Evolutionary conservation across 495 filamentous ascomycete species (phyloP).

Genomic region (Hypoxylon crocopeplum): DNA sequence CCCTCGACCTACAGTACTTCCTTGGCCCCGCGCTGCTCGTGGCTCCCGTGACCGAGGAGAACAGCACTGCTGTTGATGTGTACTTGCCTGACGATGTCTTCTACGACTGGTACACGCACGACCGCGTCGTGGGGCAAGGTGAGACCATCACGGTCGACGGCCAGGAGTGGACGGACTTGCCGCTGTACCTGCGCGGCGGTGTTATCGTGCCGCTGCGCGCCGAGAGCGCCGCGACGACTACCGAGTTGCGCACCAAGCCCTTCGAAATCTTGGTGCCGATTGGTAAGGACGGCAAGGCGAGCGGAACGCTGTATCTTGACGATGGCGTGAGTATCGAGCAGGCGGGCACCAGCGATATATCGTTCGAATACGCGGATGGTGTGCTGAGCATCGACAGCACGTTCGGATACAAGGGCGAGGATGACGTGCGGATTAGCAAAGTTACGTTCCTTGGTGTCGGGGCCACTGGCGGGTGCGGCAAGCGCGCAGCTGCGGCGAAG

Average conservation of each 20-base stretch:
- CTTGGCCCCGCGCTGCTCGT: slow-evolving; percentile 76
- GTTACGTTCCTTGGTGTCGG: slow-evolving; percentile 61
- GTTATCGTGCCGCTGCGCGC: slow-evolving; percentile 70
- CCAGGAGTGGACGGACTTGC: slow-evolving; percentile 69
- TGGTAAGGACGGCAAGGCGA: slow-evolving; percentile 49
- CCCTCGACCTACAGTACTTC: slow-evolving; percentile 74
- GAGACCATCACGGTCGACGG: slow-evolving; percentile 57
- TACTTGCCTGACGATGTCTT: slow-evolving; percentile 79
- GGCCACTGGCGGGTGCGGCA: slow-evolving; percentile 3
- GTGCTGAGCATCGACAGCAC: slow-evolving; percentile 59
- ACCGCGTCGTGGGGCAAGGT: slow-evolving; percentile 63
- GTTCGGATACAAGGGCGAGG: slow-evolving; percentile 55
- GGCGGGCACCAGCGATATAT: slow-evolving; percentile 52
- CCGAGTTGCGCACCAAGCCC: slow-evolving; percentile 66
- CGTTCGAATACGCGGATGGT: slow-evolving; percentile 61
- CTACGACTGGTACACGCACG: slow-evolving; percentile 77
- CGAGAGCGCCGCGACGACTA: slow-evolving; percentile 71
- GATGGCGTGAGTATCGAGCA: slow-evolving; percentile 65
- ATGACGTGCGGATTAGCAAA: slow-evolving; percentile 60
- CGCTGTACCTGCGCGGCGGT: slow-evolving; percentile 75
- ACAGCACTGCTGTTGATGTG: slow-evolving; percentile 67
- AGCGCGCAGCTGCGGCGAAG: slow-evolving; percentile 5
- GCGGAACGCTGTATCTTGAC: slow-evolving; percentile 63
- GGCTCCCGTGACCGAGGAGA: slow-evolving; percentile 70
- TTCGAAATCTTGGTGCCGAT: slow-evolving; percentile 77